phyloP scores from a whole-genome alignment of 352 stramenopile species.

The Globisporangium sylvaticum region DNA sequence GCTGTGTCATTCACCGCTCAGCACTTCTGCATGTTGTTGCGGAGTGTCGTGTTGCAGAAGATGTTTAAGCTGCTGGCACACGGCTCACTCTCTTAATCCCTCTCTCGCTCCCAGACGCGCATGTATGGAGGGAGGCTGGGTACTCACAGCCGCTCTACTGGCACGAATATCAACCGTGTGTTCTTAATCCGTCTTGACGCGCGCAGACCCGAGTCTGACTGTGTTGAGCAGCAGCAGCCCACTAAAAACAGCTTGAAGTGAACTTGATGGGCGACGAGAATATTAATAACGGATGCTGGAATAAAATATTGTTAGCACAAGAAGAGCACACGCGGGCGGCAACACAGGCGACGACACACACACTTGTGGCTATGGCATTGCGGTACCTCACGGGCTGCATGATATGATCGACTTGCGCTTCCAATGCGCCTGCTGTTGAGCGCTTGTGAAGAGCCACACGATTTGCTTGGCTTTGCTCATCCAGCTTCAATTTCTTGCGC shows the following conservation, averaged over 20 bases:
- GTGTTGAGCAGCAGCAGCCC: too few species aligned
- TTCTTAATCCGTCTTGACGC: neutral
- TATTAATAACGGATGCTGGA: neutral
- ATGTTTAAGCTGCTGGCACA: neutral
- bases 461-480: neutral
- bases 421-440: neutral
- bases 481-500: neutral
- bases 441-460: neutral
- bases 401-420: neutral
- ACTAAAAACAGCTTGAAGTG: neutral
- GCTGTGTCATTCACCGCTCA: neutral
- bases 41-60: neutral
- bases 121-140: neutral
- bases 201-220: too few species aligned
- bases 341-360: neutral
- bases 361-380: neutral
- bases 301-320: neutral
- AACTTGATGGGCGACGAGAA: neutral
- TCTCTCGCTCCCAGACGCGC: neutral
- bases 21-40: neutral
- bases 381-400: too few species aligned
- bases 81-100: neutral
- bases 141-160: neutral
- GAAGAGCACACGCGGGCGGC: neutral
- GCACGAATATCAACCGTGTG: neutral